phyloP scores from a whole-genome alignment of 352 stramenopile species.

The Phytopythium boreale region DNA sequence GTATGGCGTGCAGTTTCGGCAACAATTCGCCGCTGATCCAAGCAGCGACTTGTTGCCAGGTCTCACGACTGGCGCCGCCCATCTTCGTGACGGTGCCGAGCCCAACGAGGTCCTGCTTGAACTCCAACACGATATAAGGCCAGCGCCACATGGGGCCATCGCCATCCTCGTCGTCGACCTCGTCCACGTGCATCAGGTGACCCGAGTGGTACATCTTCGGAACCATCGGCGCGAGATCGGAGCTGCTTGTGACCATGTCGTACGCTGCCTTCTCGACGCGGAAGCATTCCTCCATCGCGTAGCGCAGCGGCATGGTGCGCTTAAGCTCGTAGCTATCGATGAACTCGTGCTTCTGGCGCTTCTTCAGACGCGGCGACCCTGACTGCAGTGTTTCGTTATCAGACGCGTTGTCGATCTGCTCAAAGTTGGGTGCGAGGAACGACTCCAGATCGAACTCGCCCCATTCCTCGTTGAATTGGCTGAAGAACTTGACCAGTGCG shows the following conservation, averaged over 20 bases:
- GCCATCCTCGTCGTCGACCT: slow-evolving; percentile 66
- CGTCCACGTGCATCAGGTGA: slow-evolving; percentile 54
- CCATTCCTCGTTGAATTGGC: slow-evolving; percentile 81
- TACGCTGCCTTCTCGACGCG: slow-evolving; percentile 62
- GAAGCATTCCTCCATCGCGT: slow-evolving; percentile 76
- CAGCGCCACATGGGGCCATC: slow-evolving; percentile 77
- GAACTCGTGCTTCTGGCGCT: slow-evolving; percentile 41
- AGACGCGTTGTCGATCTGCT: slow-evolving; percentile 9
- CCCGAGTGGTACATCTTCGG: slow-evolving; percentile 46
- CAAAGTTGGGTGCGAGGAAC: slow-evolving; percentile 59
- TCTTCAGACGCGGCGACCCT: slow-evolving; percentile 10
- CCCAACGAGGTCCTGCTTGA: slow-evolving; percentile 43
- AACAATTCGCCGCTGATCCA: slow-evolving; percentile 70
- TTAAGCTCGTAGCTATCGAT: slow-evolving; percentile 55
- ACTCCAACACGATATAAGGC: slow-evolving; percentile 81
- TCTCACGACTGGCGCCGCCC: slow-evolving; percentile 40
- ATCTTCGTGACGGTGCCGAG: slow-evolving; percentile 52
- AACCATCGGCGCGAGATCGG: slow-evolving; percentile 29
- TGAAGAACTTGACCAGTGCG: slow-evolving; percentile 81
- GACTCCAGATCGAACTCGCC: slow-evolving; percentile 71
- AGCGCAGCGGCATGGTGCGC: slow-evolving; percentile 50
- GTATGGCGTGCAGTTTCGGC: slow-evolving; percentile 54
- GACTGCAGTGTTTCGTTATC: slow-evolving; percentile 3
- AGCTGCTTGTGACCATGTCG: slow-evolving; percentile 33
- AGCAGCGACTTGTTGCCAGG: slow-evolving; percentile 45